Base-by-base conservation (phyloP, 225 moss, liverwort and hornwort species). In the Thuidium tamariscinum region DNA sequence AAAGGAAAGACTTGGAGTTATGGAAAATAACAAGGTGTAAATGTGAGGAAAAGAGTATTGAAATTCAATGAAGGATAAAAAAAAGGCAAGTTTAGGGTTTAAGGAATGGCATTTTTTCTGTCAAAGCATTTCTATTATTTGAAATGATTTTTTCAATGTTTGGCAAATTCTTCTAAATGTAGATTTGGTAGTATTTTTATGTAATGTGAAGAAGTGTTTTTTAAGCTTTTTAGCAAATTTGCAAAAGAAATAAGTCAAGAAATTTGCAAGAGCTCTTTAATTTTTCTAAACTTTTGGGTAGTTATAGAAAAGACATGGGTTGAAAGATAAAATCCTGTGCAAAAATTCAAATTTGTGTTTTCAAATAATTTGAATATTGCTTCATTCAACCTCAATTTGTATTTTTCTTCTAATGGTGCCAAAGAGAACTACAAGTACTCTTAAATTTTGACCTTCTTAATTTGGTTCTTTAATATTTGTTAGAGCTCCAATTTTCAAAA, bases 1-100 rank as follows among this genome's bases (percentile, higher is more conserved):
- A 94, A 55, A 96, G 95, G 66, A 88, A 90, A 61, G 95, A 97
- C 74, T 83, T 97, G 64, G 95, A 96, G 79, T 86, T 97, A 55
- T 97, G 94, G 94, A 91, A 95, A 77, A 91, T 92, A 84, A 70
- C 68, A 27, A 75, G 86, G 64, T 88, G 84, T 55, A 79, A 65
- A 64, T 73, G 82, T 61, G 30, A 85, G 12, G 41, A 57, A 48
- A 80, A 63, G 65, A 26, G 14, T 13, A 57, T 8, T 48, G 27
- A 36, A 59, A 73, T 6, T 26, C 20, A 19, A 2, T 87, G 81
- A 73, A 73, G 49, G 80, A 61, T 49, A 62, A 80, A 49, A 80
- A 49, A 30, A 27, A 61, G 57, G 14, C 52, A 49, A n/a, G 23
- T 48, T 73, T 49, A 32, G 23, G 10, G 52, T 54, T 39, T 21